These are phyloP conservation scores for Penicillium sp. DNA, from an alignment of 2,329 filamentous ascomycete genomes.

Conservation along the genomic window DNA sequence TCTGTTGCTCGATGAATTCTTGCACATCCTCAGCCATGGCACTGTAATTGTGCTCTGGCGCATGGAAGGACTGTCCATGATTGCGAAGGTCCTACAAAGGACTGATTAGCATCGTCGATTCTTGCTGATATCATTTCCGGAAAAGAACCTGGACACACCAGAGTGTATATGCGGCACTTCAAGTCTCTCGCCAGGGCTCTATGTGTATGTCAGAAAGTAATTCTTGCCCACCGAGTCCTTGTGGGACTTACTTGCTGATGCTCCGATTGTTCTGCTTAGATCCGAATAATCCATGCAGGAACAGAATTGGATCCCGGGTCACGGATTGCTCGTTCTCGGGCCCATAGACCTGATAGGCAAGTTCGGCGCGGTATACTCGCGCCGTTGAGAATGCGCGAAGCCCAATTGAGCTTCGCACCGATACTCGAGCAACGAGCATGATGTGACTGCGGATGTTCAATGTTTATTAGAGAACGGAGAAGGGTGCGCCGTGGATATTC, in stretches of 20 bases:
- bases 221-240: too few relatives aligned
- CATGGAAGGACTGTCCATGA: conserved; percentile 87
- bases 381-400: conserved; percentile 43
- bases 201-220: conserved; percentile 11
- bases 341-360: conserved; percentile 46
- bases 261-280: conserved; percentile 94
- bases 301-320: conserved; percentile 71
- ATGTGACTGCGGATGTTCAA: conserved; percentile 8
- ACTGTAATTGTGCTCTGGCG: conserved; percentile 75
- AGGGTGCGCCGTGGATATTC: conserved; percentile 8
- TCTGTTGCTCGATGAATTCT: conserved; percentile 75
- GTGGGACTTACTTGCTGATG: conserved; percentile 80
- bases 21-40: conserved; percentile 84
- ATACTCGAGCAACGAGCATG: conserved; percentile 21
- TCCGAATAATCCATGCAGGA: conserved; percentile 92
- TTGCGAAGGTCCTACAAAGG: conserved; percentile 80
- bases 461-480: conserved; percentile 12
- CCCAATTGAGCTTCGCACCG: conserved; percentile 18
- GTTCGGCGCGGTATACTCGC: conserved; percentile 34
- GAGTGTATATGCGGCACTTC: conserved; percentile 77
- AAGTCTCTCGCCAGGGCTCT: conserved; percentile 80
- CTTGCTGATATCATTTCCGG: neutral
- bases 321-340: conserved; percentile 41
- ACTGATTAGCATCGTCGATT: neutral
- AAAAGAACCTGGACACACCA: conserved; percentile 60